Conservation (phyloP, 768 basidiomycete species). For the Dictyophora rubrovolvata region DNA sequence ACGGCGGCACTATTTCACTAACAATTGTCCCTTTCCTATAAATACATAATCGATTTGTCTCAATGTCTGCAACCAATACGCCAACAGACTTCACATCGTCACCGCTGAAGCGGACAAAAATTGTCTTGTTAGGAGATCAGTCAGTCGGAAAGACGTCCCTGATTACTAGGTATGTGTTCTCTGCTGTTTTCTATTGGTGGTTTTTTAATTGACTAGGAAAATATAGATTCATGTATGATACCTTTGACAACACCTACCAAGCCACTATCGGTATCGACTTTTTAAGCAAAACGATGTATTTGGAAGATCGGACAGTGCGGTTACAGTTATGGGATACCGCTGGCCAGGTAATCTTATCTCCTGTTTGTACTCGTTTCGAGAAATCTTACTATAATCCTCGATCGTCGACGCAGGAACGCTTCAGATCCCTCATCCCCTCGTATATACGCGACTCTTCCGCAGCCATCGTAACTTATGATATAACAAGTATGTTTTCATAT, state of each 20-base stretch:
- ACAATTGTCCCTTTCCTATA: not conserved
- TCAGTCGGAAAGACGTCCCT: slow-evolving; percentile 98
- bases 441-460: slow-evolving; percentile 99
- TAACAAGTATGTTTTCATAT: slow-evolving; percentile 65
- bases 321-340: slow-evolving; percentile 99
- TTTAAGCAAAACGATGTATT: slow-evolving; percentile 98
- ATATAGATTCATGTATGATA: slow-evolving; percentile 94
- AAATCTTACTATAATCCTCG: not conserved
- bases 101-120: slow-evolving; percentile 91
- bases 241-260: slow-evolving; percentile 99
- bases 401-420: slow-evolving; percentile 63
- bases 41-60: not conserved
- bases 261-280: slow-evolving; percentile 99
- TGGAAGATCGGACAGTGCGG: slow-evolving; percentile 95
- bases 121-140: slow-evolving; percentile 93
- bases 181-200: slow-evolving; percentile 7
- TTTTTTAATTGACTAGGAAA: not conserved
- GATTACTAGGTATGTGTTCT: slow-evolving; percentile 69
- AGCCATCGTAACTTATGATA: slow-evolving; percentile 97
- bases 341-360: slow-evolving; percentile 53
- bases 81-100: slow-evolving; percentile 76
- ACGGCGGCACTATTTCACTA: not conserved
- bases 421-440: slow-evolving; percentile 93
- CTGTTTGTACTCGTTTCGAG: not conserved
- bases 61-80: slow-evolving; percentile 24